These are phyloP conservation scores for Camellia lanceoleosa DNA, from an alignment of 148 eudicot genomes.

Conservation along the genomic window DNA sequence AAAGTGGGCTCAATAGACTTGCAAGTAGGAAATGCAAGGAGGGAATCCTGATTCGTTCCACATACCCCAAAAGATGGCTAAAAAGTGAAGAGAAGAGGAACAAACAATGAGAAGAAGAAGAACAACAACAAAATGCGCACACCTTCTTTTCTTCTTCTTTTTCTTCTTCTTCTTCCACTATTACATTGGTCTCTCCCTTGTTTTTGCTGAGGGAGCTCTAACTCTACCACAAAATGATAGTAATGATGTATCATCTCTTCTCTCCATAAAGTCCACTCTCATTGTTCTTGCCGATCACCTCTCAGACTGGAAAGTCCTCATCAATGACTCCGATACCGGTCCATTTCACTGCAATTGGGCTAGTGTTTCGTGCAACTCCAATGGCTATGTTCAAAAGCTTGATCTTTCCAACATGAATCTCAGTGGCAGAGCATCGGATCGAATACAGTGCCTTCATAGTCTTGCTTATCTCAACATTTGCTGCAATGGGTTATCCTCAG, in stretches of 20 bases:
- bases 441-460: constrained; percentile 38
- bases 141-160: constrained; percentile 29
- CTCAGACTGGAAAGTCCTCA: constrained; percentile 45
- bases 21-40: too few species aligned
- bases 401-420: constrained; percentile 80
- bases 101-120: constrained; percentile 1
- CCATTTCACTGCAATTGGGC: constrained; percentile 70
- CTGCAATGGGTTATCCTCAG: constrained; percentile 63
- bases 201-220: constrained; percentile 31
- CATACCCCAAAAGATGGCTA: constrained; percentile 21
- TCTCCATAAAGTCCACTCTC: constrained; percentile 55
- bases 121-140: constrained; percentile 22
- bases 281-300: constrained; percentile 53
- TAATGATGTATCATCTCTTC: constrained; percentile 41
- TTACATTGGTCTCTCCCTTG: constrained; percentile 26
- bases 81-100: not conserved
- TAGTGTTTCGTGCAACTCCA: constrained; percentile 62
- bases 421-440: constrained; percentile 56
- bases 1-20: too few species aligned
- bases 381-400: constrained; percentile 52
- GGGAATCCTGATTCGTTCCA: not conserved
- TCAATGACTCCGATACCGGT: not conserved
- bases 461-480: constrained; percentile 51
- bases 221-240: not conserved
- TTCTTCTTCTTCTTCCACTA: constrained; percentile 14